These are phyloP conservation scores for Clarireedia sp. DNA, from an alignment of 2,329 filamentous ascomycete genomes.

Conservation along the genomic window DNA sequence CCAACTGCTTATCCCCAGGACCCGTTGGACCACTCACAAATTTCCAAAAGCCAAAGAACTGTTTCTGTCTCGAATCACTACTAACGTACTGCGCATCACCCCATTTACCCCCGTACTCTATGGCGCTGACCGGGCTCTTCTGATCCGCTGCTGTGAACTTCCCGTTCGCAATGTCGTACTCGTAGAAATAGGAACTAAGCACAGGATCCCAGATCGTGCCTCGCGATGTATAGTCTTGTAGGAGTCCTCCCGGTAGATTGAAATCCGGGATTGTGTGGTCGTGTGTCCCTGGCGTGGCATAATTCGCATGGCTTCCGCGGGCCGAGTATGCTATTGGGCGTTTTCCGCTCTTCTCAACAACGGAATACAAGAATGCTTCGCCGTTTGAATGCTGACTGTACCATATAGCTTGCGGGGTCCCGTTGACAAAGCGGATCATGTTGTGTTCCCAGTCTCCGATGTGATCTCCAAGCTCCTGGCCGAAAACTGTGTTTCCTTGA, in stretches of 20 bases:
- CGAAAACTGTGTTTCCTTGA: slow-evolving; percentile 27
- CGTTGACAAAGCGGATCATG: slow-evolving; percentile 56
- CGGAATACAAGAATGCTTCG: slow-evolving; percentile 52
- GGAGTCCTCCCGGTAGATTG: slow-evolving; percentile 44
- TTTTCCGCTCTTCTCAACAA: slow-evolving; percentile 43
- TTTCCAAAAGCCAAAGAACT: slow-evolving; percentile 40
- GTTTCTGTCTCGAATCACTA: slow-evolving; percentile 32
- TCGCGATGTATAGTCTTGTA: slow-evolving; percentile 47
- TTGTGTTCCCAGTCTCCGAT: slow-evolving; percentile 62
- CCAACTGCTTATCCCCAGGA: slow-evolving; percentile 50
- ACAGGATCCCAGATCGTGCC: slow-evolving; percentile 55
- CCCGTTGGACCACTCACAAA: slow-evolving; percentile 53
- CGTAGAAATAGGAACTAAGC: slow-evolving; percentile 47
- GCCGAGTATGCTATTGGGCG: slow-evolving; percentile 51
- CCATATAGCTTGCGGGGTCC: slow-evolving; percentile 48
- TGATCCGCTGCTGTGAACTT: slow-evolving; percentile 21
- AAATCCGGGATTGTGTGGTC: slow-evolving; percentile 56
- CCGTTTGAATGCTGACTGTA: slow-evolving; percentile 56
- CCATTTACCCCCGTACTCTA: slow-evolving; percentile 52
- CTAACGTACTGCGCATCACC: slow-evolving; percentile 51
- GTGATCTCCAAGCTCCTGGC: slow-evolving; percentile 36
- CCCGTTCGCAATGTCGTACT: slow-evolving; percentile 35
- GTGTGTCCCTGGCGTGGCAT: slow-evolving; percentile 50
- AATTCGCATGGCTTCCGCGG: slow-evolving; percentile 57
- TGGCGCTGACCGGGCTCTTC: slow-evolving; percentile 42